phyloP scores from a whole-genome alignment of 768 basidiomycete species.

The Termitomyces sp. region DNA sequence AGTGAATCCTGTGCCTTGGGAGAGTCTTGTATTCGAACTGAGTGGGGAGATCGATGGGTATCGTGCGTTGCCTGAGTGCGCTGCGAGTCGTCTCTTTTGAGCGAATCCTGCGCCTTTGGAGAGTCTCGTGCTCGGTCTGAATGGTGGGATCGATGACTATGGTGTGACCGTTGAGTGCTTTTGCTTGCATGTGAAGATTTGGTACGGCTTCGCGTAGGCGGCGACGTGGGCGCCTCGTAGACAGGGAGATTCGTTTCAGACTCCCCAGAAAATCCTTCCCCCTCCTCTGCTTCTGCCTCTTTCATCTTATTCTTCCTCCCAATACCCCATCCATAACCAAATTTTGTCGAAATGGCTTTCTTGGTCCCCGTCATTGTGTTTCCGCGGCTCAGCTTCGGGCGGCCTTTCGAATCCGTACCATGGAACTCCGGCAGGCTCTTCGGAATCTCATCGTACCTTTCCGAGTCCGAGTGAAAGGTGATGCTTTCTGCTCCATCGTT shows the following conservation, averaged over 20 bases:
- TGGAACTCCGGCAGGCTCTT: conserved; percentile 24
- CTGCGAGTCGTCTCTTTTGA: conserved; percentile 19
- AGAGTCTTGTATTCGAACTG: conserved; percentile 6
- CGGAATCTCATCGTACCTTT: conserved; percentile 48
- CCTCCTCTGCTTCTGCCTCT: conserved; percentile 26
- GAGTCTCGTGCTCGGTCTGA: conserved; percentile 5
- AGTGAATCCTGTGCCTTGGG: conserved; percentile 3
- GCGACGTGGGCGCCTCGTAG: conserved; percentile 30
- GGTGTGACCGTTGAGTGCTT: conserved; percentile 18
- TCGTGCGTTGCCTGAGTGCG: conserved; percentile 16
- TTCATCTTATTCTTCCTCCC: conserved; percentile 50
- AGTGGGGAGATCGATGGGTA: conserved; percentile 8
- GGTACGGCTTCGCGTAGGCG: conserved; percentile 32
- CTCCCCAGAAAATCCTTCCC: conserved; percentile 18
- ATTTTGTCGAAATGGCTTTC: conserved; percentile 42
- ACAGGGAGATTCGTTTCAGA: conserved; percentile 31
- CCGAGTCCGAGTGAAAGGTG: conserved; percentile 56
- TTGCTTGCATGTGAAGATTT: conserved; percentile 32
- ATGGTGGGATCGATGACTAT: conserved; percentile 9
- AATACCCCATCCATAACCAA: conserved; percentile 70
- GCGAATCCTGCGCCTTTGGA: neutral
- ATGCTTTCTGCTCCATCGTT: conserved; percentile 40
- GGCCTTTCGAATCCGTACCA: conserved; percentile 29
- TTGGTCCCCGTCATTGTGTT: conserved; percentile 57
- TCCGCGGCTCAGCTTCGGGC: conserved; percentile 37